A percentile compares a stretch with the other conserved stretches of the same genome.
These are phyloP conservation scores for Stachybotrys elegans DNA, from an alignment of 2,329 filamentous ascomycete genomes.

Conservation along the genomic window DNA sequence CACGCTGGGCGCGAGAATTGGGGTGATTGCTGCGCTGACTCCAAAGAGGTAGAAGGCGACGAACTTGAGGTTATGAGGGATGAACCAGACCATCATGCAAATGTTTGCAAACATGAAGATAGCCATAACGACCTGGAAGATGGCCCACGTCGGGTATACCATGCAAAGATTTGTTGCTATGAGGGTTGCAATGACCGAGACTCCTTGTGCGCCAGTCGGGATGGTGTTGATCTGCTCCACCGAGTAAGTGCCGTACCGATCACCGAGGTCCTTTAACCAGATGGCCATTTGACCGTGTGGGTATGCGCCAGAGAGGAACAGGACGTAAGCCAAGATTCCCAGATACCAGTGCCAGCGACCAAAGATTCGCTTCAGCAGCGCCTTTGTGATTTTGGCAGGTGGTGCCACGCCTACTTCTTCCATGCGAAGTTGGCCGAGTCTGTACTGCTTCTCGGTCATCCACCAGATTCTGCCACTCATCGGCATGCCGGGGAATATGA, in stretches of 20 bases:
- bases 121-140: conserved; percentile 16
- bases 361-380: background rate
- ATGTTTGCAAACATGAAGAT: conserved; percentile 14
- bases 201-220: conserved; percentile 14
- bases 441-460: background rate
- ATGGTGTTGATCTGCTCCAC: background rate
- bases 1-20: conserved; percentile 16
- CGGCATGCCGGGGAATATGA: conserved; percentile 3
- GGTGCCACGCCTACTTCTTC: background rate
- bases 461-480: background rate
- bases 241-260: conserved; percentile 8
- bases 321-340: background rate
- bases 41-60: conserved; percentile 16
- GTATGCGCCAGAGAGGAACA: background rate
- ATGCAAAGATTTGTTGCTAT: conserved; percentile 14
- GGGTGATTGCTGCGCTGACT: conserved; percentile 15
- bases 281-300: background rate
- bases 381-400: background rate
- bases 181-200: conserved; percentile 18
- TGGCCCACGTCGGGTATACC: conserved; percentile 24
- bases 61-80: conserved; percentile 13
- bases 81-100: conserved; percentile 13
- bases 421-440: background rate
- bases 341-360: conserved; percentile 1
- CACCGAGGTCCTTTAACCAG: conserved; percentile 1